phyloP scores from a whole-genome alignment of 306 rosid species.

The Argentina anserina region DNA sequence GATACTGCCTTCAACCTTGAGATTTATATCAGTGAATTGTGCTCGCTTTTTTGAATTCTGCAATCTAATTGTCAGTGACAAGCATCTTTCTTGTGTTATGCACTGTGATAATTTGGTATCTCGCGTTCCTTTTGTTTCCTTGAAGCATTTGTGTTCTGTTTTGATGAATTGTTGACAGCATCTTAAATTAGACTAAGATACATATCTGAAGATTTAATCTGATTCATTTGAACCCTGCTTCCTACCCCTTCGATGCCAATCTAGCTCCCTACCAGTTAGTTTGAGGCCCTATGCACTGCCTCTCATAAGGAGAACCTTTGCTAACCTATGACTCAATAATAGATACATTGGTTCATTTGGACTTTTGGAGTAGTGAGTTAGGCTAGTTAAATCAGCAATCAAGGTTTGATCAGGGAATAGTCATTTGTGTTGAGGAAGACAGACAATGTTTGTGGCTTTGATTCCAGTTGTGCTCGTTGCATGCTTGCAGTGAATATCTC shows the following conservation, averaged over 20 bases:
- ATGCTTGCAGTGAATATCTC: background rate
- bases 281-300: background rate
- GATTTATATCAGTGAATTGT: background rate
- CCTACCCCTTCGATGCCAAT: background rate
- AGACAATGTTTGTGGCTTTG: slow-evolving; percentile 9
- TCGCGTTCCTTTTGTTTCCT: background rate
- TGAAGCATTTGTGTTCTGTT: background rate
- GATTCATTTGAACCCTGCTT: background rate
- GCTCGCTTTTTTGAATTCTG: background rate
- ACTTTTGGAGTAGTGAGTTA: background rate
- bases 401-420: slow-evolving; percentile 7
- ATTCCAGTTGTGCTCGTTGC: slow-evolving; percentile 21
- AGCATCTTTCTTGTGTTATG: background rate
- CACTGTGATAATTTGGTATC: background rate
- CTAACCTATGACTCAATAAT: background rate
- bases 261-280: background rate
- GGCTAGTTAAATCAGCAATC: background rate
- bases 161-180: background rate
- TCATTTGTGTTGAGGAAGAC: slow-evolving; percentile 6
- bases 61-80: background rate
- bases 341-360: background rate
- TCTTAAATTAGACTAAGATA: background rate
- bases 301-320: background rate
- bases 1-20: background rate
- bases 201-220: background rate